Conservation (phyloP, 164 flowering plant genomes). For the Magnolia kwangsiensis region DNA sequence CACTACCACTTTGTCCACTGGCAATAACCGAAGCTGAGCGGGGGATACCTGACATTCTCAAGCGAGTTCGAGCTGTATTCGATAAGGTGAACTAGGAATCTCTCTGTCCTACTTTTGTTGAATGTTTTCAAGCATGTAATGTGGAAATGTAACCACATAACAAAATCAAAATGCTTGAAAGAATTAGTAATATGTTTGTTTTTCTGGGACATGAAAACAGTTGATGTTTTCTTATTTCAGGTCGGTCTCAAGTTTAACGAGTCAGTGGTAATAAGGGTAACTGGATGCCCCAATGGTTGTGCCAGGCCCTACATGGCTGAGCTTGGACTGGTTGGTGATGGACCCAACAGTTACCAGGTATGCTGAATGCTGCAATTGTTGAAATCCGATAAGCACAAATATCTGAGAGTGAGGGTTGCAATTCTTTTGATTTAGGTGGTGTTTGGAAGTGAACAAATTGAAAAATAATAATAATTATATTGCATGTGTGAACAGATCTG, state of each 20-base stretch:
- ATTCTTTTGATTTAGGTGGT: background rate
- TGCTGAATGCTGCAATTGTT: background rate
- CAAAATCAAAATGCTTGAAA: too few species aligned
- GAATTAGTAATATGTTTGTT: background rate
- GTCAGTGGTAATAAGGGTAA: slow-evolving; percentile 79
- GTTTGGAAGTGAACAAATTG: background rate
- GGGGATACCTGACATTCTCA: slow-evolving; percentile 82
- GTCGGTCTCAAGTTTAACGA: slow-evolving; percentile 84
- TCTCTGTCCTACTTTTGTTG: background rate
- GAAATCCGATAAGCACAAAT: background rate
- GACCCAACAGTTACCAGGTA: slow-evolving; percentile 98
- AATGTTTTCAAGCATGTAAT: background rate
- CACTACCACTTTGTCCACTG: slow-evolving; percentile 90
- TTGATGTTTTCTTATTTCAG: slow-evolving; percentile 33
- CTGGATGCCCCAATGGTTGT: slow-evolving; percentile 99
- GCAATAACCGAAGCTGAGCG: slow-evolving; percentile 99
- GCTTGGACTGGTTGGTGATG: slow-evolving; percentile 97
- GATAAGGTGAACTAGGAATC: slow-evolving; percentile 59
- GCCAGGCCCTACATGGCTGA: slow-evolving; percentile 99
- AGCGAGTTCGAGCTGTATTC: slow-evolving; percentile 82
- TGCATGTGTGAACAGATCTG: slow-evolving; percentile 53
- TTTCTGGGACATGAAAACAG: background rate
- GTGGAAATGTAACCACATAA: background rate
- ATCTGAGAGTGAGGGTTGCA: background rate
- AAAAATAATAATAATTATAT: background rate